These are phyloP conservation scores for Apophysomyces variabilis DNA, from an alignment of 371 early-diverging fungal genomes.

Conservation along the genomic window DNA sequence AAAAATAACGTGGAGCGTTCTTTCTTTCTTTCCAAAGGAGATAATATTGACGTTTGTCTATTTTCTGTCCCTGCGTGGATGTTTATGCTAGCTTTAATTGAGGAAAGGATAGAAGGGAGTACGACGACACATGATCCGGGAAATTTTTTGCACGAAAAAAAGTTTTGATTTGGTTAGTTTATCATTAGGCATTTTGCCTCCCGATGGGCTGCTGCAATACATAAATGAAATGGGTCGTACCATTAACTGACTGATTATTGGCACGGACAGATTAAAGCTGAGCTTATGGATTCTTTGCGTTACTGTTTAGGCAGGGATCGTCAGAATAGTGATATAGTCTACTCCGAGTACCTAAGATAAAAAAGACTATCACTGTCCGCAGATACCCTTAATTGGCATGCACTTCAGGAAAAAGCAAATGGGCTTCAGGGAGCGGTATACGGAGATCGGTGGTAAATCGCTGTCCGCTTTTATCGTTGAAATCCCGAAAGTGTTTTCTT, in stretches of 20 bases:
- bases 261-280: background rate
- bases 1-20: too few species aligned
- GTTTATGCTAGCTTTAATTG: too few species aligned
- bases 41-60: too few species aligned
- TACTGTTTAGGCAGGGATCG: background rate
- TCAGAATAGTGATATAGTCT: background rate
- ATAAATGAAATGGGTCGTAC: too few species aligned
- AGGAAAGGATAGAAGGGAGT: too few species aligned
- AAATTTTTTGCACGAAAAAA: too few species aligned
- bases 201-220: too few species aligned
- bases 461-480: slow-evolving; percentile 2
- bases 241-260: background rate
- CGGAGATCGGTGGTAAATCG: slow-evolving; percentile 6
- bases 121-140: too few species aligned
- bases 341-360: slow-evolving; percentile 4
- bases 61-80: too few species aligned
- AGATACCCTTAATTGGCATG: background rate
- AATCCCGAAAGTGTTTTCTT: background rate
- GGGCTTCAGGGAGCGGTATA: slow-evolving; percentile 6
- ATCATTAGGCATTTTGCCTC: too few species aligned
- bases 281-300: background rate
- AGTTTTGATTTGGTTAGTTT: too few species aligned
- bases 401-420: background rate
- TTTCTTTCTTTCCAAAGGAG: too few species aligned
- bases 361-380: background rate